These are phyloP conservation scores for Penicillium sclerotiorum DNA, from an alignment of 2,329 filamentous ascomycete genomes.

Conservation along the genomic window DNA sequence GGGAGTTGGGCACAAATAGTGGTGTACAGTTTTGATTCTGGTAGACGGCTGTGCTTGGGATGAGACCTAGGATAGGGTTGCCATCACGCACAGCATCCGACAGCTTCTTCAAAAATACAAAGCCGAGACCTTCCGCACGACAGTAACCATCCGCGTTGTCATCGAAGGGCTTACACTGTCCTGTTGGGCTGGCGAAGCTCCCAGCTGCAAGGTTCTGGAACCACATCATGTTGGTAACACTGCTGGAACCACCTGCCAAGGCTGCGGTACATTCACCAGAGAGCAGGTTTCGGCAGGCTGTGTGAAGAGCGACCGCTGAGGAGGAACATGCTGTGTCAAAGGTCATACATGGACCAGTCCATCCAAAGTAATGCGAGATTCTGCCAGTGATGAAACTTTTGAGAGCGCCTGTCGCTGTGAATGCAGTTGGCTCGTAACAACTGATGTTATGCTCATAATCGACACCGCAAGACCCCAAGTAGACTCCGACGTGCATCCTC, in stretches of 20 bases:
- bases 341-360: conserved; percentile 42
- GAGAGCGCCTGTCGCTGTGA: conserved; percentile 23
- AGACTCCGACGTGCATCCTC: conserved; percentile 26
- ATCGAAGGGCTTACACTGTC: conserved; percentile 53
- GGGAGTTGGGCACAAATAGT: background rate
- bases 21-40: background rate
- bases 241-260: conserved; percentile 41
- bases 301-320: background rate
- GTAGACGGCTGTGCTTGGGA: background rate
- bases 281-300: conserved; percentile 21
- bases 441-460: conserved; percentile 36
- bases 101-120: background rate
- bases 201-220: conserved; percentile 37
- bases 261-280: conserved; percentile 27
- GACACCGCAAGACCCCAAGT: conserved; percentile 23
- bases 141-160: conserved; percentile 51
- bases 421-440: conserved; percentile 34
- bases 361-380: conserved; percentile 48
- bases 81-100: background rate
- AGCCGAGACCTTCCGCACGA: conserved; percentile 50
- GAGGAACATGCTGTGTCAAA: conserved; percentile 10
- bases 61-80: background rate
- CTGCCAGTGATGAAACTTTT: conserved; percentile 30
- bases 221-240: conserved; percentile 29
- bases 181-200: conserved; percentile 48